Base-by-base conservation (phyloP, 257 asterid species). In the Penstemon eatonii region DNA sequence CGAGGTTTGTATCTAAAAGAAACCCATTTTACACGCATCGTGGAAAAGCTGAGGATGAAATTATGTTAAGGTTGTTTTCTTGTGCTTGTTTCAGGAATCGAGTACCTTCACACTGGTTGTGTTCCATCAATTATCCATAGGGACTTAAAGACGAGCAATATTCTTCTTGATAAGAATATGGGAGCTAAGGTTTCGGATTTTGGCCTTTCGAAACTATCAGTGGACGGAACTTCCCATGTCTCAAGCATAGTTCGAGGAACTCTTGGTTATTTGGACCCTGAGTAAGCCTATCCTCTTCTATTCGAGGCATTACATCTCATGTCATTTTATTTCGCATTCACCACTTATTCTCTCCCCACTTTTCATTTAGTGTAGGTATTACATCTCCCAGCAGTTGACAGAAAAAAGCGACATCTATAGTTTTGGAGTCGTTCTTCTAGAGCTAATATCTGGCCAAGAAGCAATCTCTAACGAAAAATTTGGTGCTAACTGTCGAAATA, bases 181-280 rank as follows among this genome's bases (percentile, higher is more conserved):
- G 86, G 89, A 73, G 99, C 99, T 43, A 94, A 94, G 80, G 99
- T 94, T 71, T 89, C 98, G 5, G 99, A 94, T 84, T 94, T 94
- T 59, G 99, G 99, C 70, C 99, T 94, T 75, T 94, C 99, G 2
- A 94, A 91, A 81, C 85, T 91, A 67, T 96, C 96, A 7, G 92
- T 86, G 19, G 99, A 94, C 76, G 99, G 97, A 76, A 88, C 95
- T 83, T 94, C 98, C 62, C 99, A 94, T 43, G 99, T 94, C 49
- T 94, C 99, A 1, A 94, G 99, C 86, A 87, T 91, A 5, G 99
- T 94, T 77, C 96, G 99, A 33, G 99, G 99, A 68, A 94, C 99
- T 63, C 96, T 94, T 75, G 99, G 99, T 52, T 94, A 94, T 81
- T 89, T 94, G 40, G 99, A 94, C 83, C 99, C 99, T 2, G 99